Conservation (phyloP, 169 alveolate species). For the Sarcocystis neurona region DNA sequence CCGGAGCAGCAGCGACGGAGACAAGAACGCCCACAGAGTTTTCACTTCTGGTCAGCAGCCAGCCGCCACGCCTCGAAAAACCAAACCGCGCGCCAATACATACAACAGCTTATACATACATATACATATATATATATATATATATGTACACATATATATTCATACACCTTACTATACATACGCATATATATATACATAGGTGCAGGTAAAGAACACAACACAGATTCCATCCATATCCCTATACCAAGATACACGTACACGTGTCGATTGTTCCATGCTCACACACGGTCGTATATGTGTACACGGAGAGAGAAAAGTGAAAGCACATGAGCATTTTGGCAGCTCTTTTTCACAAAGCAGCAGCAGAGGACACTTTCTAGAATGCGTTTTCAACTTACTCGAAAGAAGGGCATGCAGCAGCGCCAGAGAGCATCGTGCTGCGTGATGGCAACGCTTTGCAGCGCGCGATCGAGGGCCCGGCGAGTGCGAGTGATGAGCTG, state of each 20-base stretch:
- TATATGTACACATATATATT: constrained; percentile 8
- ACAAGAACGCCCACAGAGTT: too few relatives aligned
- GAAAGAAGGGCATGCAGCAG: constrained; percentile 16
- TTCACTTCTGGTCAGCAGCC: too few relatives aligned
- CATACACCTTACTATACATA: not conserved
- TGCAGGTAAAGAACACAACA: not conserved
- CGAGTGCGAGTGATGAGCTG: constrained; percentile 47
- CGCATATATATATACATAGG: not conserved
- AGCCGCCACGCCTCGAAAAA: not conserved
- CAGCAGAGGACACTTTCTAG: too few relatives aligned
- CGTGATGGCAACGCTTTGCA: constrained; percentile 56
- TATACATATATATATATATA: not conserved
- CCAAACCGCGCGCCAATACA: not conserved
- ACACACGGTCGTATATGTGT: not conserved
- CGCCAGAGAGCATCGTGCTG: constrained; percentile 59
- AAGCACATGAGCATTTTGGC: not conserved
- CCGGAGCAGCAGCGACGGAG: too few relatives aligned
- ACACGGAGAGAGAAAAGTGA: not conserved
- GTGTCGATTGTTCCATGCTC: not conserved
- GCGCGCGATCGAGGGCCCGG: constrained; percentile 59
- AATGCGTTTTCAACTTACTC: too few relatives aligned
- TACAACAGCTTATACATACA: too few relatives aligned
- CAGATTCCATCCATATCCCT: not conserved
- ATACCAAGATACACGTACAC: not conserved
- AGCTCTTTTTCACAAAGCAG: too few relatives aligned